A percentile compares a stretch with the other conserved stretches of the same genome.
Evolutionary conservation across 306 rosid species (phyloP).

Genomic region (Prunus padus): DNA sequence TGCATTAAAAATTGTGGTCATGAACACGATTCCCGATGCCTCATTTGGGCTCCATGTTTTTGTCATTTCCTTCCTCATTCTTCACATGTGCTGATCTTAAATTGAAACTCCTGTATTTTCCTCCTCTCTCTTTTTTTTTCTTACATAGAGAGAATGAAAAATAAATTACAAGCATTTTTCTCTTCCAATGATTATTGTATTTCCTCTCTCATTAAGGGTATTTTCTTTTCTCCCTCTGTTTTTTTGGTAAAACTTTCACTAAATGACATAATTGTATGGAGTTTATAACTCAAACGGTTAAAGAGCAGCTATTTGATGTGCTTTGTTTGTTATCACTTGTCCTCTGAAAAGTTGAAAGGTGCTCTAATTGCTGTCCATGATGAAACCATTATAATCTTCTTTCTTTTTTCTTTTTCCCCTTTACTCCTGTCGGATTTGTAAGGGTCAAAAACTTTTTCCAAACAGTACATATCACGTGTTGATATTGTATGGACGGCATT

Average conservation of each 20-base stretch:
- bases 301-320: too few species aligned
- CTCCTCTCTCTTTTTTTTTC: background rate
- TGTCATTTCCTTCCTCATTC: background rate
- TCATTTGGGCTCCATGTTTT: too few species aligned
- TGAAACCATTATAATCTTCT: background rate
- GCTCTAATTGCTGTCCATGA: too few species aligned
- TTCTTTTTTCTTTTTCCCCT: background rate
- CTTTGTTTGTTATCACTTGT: too few species aligned
- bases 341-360: too few species aligned
- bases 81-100: background rate
- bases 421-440: background rate
- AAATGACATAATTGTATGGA: background rate
- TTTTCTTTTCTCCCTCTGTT: background rate
- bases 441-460: background rate
- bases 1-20: background rate
- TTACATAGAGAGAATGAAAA: background rate
- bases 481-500: background rate
- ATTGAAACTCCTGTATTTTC: background rate
- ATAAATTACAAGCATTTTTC: too few species aligned
- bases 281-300: too few species aligned
- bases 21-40: background rate
- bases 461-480: background rate
- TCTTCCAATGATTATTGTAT: background rate
- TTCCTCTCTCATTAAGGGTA: background rate
- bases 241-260: background rate